Evolutionary conservation across 2,329 filamentous ascomycete genomes (phyloP), one percentile per base, ranked within the genome.

Genomic region (Zymoseptoria tritici): DNA sequence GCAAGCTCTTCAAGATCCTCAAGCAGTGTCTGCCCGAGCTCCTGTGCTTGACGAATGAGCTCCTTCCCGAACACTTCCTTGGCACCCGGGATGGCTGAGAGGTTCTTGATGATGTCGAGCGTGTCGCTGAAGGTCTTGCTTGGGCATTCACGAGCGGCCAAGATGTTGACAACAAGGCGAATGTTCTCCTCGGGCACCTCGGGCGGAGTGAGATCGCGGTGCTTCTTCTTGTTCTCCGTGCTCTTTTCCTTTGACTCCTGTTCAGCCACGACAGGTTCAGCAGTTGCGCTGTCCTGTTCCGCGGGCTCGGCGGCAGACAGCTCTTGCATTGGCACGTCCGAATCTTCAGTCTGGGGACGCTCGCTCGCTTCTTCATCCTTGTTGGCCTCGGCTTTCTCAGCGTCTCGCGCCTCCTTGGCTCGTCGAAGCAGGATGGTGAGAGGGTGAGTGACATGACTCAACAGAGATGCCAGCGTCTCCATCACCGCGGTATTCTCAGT

Each of bases 81-180:
- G 19, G 93, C 91, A 11, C 89, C 91, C 16, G 93, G 91, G 62
- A 99, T 94, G 49, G 90, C 87, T 4, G 92, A 97, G 51, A 99
- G 82, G 70, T 97, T 97, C 78, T 96, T 97, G 79, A 99, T 96
- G n/a, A 95, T 95, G 16, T 93, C 94, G 57, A 99, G 83, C 0
- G 94, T 97, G 74, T 97, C 95, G 72, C 94, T 90, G 81, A 99
- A 99, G 0, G 94, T 97, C 80, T 96, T 97, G 64, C 90, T 92
- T 71, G 91, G 96, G 77, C 94, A 99, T 75, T 99, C 94, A 54
- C 92, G 88, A 63, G 93, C 93, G 51, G 96, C 91, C 66, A 99
- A 89, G 59, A 99, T 96, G 72, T 94, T 94, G 67, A 97, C 90
- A n/a, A 99, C 91, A 59, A 97, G 80, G 60, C 89, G 90, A 59